Evolutionary conservation across 345 rosid genomes (phyloP), one percentile per base, ranked within the genome.

Genomic region (Lepidium africanum): DNA sequence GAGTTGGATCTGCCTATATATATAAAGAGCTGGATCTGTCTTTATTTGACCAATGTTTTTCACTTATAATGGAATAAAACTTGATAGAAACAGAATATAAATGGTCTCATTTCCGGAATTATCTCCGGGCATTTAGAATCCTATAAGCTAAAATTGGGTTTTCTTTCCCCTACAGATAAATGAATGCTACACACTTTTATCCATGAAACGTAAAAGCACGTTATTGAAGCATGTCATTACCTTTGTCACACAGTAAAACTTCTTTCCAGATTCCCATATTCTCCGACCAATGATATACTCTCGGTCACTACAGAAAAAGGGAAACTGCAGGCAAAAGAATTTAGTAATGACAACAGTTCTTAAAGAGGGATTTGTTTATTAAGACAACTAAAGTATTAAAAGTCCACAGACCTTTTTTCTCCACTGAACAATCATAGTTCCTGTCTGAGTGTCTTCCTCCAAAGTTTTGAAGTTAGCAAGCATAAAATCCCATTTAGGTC

Each of bases 401-500:
- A 40, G 13, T 23, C 9, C 30, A 49, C 61, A 47, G 21, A 94
- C 99, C 96, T 95, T 95, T 66, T 86, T 91, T 35, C 89, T 85
- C 97, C 97, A 95, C 65, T 87, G 99, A 65, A 84, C 84, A 71
- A 85, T 79, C 81, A 72, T 86, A 12, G 84, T 80, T 78, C 99
- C 99, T 17, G 97, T 81, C 66, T 72, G 76, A 72, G 90, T 85
- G 67, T 80, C 81, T 59, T 95, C 96, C 75, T 87, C 88, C 69
- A 95, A 76, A 19, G 81, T 85, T 73, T 83, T 89, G 65, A 80
- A 79, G 76, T 83, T 79, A 21, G 89, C 70, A 74, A 95, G 96
- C 99, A 95, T 95, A 17, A 83, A 83, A 81, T 95, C 99, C 97
- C 99, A 95, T 73, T 87, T 91, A 6, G 88, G 89, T 47, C 99